Evolutionary conservation across 306 rosid species (phyloP), one percentile per base, ranked within the genome.

Genomic region (Bauhinia variegata): DNA sequence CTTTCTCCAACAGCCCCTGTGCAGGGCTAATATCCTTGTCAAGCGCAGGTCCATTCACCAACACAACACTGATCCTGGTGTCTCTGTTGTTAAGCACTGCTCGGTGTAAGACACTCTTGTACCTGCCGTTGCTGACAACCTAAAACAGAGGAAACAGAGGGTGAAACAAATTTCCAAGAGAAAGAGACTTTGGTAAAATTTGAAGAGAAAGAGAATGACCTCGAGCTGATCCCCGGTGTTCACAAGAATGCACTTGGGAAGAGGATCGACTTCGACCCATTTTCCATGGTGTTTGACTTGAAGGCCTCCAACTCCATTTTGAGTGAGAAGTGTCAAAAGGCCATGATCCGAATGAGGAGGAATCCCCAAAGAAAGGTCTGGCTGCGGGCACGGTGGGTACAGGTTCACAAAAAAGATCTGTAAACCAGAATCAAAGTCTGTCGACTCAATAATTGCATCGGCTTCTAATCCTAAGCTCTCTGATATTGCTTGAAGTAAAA

Each of bases 301-400:
- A 48, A 80, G 78, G 18, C 84, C 84, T 18, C 18, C 42, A 15
- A 80, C n/a, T 5, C 78, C 84, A 58, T 80, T 80, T 4, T 75
- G 71, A 4, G 47, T 54, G 11, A 80, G 75, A 4, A 71, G 28
- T 30, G 84, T 79, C 13, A 79, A 28, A 17, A 79, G 66, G 70
- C 58, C 77, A n/a, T 64, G 80, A 34, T 79, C 84, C 0, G 78
- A 64, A 71, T 79, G 84, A 43, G 77, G 66, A 4, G 80, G 80
- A 63, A 79, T 7, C 6, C 84, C 84, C 48, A 71, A 14, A 53
- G 81, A 75, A 11, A 54, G 53, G 11, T 80, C 72, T 4, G 84
- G 84, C 67, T 80, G 75, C 2, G 84, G 84, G 38, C 84, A 80
- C 4, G 81, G 72, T 11, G 84, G 84, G 51, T 71, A 80, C 4